Evolutionary conservation across 176 grass and related monocot species (phyloP).

Genomic region (Aegilops longissima): DNA sequence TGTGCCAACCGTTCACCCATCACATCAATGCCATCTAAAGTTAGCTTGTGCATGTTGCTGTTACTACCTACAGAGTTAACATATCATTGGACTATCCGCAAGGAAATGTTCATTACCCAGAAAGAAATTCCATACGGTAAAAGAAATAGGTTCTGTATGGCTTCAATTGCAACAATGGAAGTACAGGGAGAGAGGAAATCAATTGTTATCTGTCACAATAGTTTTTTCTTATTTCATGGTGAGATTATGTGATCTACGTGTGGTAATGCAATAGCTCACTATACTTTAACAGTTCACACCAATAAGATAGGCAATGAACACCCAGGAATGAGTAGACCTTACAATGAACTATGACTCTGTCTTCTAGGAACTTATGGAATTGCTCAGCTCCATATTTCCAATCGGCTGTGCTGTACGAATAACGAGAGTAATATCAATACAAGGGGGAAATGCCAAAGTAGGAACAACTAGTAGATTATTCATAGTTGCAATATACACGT

Average conservation of each 20-base stretch:
- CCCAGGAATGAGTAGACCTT: conserved; percentile 30
- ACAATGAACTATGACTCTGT: conserved; percentile 91
- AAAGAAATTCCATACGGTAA: neutral
- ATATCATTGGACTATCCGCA: conserved; percentile 1
- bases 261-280: neutral
- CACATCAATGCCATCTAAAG: conserved; percentile 94
- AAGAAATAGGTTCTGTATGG: neutral
- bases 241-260: neutral
- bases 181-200: neutral
- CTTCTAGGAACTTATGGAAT: conserved; percentile 59
- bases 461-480: neutral
- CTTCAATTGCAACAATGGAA: neutral
- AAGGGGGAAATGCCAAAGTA: neutral
- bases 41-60: conserved; percentile 81
- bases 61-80: conserved; percentile 63
- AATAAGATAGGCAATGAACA: neutral
- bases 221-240: neutral
- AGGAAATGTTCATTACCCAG: neutral
- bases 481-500: neutral
- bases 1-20: conserved; percentile 91
- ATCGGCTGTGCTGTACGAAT: conserved; percentile 57
- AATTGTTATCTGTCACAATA: neutral
- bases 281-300: neutral
- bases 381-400: conserved; percentile 88
- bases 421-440: conserved; percentile 28